Base-by-base conservation (phyloP, 208 protist species). In the Acanthamoeba triangularis region DNA sequence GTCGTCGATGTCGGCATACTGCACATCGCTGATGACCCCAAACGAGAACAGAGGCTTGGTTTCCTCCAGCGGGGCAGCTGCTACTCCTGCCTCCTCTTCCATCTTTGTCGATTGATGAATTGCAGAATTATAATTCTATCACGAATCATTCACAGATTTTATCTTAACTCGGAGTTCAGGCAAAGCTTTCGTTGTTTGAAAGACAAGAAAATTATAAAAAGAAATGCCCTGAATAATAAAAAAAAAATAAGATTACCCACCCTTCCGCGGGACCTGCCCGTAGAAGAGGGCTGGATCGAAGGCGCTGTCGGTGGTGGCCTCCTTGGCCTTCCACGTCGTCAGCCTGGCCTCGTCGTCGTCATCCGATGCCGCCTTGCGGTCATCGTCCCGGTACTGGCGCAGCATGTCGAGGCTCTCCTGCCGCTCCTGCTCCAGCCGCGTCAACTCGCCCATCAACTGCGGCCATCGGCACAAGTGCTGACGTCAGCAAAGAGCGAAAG, bases 241-340 rank as follows among this genome's bases (percentile, higher is more conserved):
- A n/a, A 74, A 25, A 6, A 25, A 13, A 7, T 74, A n/a, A n/a
- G n/a, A n/a, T 25, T n/a, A 74, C 1, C 65, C 65, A 10, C 65
- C 65, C 28, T 74, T 74, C 2, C 65, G 65, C n/a, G 65, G 65
- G 65, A 74, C n/a, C 23, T 20, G 13, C 2, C 65, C 28, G 65
- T 74, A 74, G 65, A 74, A 74, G 65, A n/a, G 65, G 65, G n/a
- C 33, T 6, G 65, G 65, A 25, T 74, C 65, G 33, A 74, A 74
- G 37, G 37, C 37, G 37, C 37, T 41, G 37, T 41, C 33, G 28
- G 65, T 25, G n/a, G 65, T 74, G 65, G 65, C 25, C 33, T 74
- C 65, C 65, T 74, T 74, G 65, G 65, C 65, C 65, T 74, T 74
- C 54, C 54, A 61, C 16, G 54, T 61, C 16, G 54, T 61, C 16